Base-by-base conservation (phyloP, 371 early-diverging fungal species). In the Chytridium lagenaria region DNA sequence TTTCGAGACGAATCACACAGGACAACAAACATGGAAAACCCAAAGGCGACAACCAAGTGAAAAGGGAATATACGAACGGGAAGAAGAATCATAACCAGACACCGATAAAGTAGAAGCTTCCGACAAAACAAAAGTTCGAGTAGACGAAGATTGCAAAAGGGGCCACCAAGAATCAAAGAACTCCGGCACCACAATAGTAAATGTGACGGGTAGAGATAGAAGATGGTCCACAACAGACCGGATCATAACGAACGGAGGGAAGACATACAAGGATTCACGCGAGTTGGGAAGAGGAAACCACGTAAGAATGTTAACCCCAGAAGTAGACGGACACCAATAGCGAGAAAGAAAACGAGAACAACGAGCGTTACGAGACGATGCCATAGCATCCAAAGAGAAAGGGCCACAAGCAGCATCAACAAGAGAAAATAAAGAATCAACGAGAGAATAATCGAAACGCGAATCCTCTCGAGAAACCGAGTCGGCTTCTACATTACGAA, bases 111-210 rank as follows among this genome's bases (percentile, higher is more conserved):
- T n/a, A n/a, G n/a, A n/a, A n/a, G n/a, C n/a, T n/a, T 19, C 44
- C 7, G 44, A 12, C 19, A 44, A 44, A 44, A 19, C 12, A 19
- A 44, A 44, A 7, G 44, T 12, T 44, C 12, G 7, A 44, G 44
- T 12, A 44, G 44, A n/a, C n/a, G n/a, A n/a, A 44, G 12, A 19
- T 44, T 7, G 44, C 44, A 44, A 44, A 44, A 7, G 19, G 19
- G 52, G n/a, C 68, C 68, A 68, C 68, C 68, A 68, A 34, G 16
- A 7, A 22, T 68, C 68, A n/a, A 23, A 19, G 7, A 28, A 51
- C 1, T 16, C 31, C 0, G 52, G 68, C 12, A 51, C 50, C 33
- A 68, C 31, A 7, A 52, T 16, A 33, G 37, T n/a, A 23, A 26
- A 50, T 28, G n/a, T 15, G 34, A 36, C 26, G 19, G 50, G 28